Percentiles rank a stretch among this genome's conserved stretches.
Evolutionary conservation across 139 green algal genomes (phyloP).

Genomic region (Picochlorum sp.): DNA sequence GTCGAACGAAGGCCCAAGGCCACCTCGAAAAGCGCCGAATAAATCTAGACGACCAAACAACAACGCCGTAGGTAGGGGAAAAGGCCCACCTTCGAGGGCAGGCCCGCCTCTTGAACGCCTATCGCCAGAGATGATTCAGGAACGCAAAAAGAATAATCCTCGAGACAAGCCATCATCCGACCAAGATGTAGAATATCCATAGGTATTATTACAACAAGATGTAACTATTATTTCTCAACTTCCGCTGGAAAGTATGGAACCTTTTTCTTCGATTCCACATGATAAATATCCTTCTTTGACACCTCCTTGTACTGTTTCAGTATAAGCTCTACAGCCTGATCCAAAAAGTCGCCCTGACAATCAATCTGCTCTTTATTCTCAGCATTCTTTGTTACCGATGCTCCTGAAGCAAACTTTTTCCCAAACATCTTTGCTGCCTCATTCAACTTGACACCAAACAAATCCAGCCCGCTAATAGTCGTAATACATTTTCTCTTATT

Average conservation of each 20-base stretch:
- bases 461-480: conserved; percentile 78
- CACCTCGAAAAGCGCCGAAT: neutral
- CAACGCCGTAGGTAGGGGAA: neutral
- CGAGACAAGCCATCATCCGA: conserved; percentile 13
- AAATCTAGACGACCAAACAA: neutral
- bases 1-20: neutral
- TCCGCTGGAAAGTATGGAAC: conserved; percentile 38
- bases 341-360: conserved; percentile 74
- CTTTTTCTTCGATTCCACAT: conserved; percentile 63
- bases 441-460: conserved; percentile 82
- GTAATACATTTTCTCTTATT: conserved; percentile 95
- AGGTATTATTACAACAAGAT: neutral
- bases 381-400: conserved; percentile 79
- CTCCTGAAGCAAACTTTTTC: conserved; percentile 97
- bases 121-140: conserved; percentile 8
- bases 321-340: conserved; percentile 60
- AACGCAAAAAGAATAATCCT: conserved; percentile 20
- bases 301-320: conserved; percentile 69
- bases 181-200: conserved; percentile 22
- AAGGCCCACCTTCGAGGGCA: neutral
- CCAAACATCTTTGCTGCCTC: conserved; percentile 93
- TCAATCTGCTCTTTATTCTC: conserved; percentile 89
- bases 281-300: conserved; percentile 55
- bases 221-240: conserved; percentile 14
- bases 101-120: conserved; percentile 4